Percentiles rank a stretch among this genome's conserved stretches.
Conservation (phyloP, 1,284 basidiomycete species). For the Ustilago crameri region DNA sequence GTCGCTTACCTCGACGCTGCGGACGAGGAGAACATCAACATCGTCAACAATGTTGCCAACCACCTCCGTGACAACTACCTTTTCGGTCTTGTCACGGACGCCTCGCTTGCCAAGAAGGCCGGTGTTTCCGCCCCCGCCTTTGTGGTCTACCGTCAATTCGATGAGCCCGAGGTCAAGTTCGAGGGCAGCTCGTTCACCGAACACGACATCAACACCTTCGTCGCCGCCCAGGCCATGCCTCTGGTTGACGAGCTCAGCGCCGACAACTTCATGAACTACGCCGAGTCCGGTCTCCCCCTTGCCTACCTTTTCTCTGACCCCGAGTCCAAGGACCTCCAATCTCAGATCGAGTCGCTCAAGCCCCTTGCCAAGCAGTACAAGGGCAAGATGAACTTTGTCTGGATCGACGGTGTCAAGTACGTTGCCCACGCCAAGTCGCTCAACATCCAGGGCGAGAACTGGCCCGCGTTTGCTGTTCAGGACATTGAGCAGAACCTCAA, state of each 20-base stretch:
- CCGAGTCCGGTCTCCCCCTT: conserved; percentile 83
- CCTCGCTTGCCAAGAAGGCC: conserved; percentile 77
- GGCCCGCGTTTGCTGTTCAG: conserved; percentile 95
- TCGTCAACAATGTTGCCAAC: conserved; percentile 83
- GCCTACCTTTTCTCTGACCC: conserved; percentile 96
- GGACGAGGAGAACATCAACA: conserved; percentile 72
- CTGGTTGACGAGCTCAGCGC: conserved; percentile 91
- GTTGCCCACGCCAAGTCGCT: conserved; percentile 94
- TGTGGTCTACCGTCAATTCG: conserved; percentile 92
- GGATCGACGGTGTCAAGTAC: conserved; percentile 94
- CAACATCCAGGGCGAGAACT: conserved; percentile 81
- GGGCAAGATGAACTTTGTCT: conserved; percentile 94
- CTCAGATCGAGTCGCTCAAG: conserved; percentile 77
- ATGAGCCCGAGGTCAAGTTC: conserved; percentile 78
- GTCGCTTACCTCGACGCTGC: conserved; percentile 83
- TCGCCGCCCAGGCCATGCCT: conserved; percentile 86
- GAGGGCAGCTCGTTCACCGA: conserved; percentile 70
- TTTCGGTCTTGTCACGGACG: conserved; percentile 77
- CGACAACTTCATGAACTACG: conserved; percentile 92
- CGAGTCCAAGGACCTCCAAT: conserved; percentile 76
- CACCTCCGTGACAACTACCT: conserved; percentile 90
- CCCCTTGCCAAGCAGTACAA: conserved; percentile 84
- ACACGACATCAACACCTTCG: conserved; percentile 74
- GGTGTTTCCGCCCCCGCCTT: conserved; percentile 83
- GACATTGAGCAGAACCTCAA: conserved; percentile 85